These are phyloP conservation scores for Digitaria exilis DNA, from an alignment of 202 grass and related monocot genomes.

Conservation along the genomic window DNA sequence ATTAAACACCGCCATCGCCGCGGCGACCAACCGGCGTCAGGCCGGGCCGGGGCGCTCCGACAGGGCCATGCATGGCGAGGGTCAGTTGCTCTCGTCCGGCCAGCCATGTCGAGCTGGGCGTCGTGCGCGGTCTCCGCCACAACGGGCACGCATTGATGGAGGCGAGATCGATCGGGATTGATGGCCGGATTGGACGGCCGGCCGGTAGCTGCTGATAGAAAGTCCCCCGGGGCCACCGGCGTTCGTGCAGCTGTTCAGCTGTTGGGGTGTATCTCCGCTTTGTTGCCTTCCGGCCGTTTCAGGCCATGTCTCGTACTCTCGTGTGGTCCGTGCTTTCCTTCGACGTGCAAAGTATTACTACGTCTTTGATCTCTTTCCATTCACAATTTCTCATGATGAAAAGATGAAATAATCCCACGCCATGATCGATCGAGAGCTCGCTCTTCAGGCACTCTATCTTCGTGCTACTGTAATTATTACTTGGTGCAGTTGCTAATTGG, in stretches of 20 bases:
- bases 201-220: background rate
- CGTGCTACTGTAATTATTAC: background rate
- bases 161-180: background rate
- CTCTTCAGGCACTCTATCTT: background rate
- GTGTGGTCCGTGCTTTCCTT: background rate
- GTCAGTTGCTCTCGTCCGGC: background rate
- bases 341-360: too few species aligned
- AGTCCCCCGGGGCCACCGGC: background rate
- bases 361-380: background rate
- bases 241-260: slow-evolving; percentile 1
- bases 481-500: background rate
- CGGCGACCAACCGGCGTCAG: background rate
- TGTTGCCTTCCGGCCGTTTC: slow-evolving; percentile 24
- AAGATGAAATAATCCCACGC: background rate
- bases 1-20: slow-evolving; percentile 3
- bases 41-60: background rate
- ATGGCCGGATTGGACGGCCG: background rate
- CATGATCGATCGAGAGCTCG: background rate
- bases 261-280: slow-evolving; percentile 14
- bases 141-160: background rate
- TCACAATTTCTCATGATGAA: background rate
- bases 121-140: slow-evolving; percentile 29
- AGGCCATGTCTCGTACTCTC: background rate
- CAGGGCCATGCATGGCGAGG: background rate
- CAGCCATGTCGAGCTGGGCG: background rate